These are phyloP conservation scores for Fusarium longipes DNA, from an alignment of 2,329 filamentous ascomycete species.

Conservation along the genomic window DNA sequence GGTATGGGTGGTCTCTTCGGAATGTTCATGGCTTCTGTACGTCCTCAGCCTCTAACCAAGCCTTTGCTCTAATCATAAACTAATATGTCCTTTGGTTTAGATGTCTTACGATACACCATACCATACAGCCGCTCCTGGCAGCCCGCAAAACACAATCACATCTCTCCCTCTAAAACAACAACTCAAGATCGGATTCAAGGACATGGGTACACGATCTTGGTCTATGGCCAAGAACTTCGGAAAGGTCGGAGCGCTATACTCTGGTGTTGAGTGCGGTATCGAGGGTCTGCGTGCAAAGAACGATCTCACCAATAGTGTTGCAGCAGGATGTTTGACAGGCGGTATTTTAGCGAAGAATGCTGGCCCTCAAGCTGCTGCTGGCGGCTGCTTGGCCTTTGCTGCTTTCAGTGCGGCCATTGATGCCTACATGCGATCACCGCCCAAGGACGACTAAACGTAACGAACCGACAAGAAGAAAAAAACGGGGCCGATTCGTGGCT, in stretches of 20 bases:
- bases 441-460: slow-evolving; percentile 65
- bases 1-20: slow-evolving; percentile 94
- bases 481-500: background rate
- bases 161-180: slow-evolving; percentile 87
- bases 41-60: slow-evolving; percentile 48
- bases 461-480: slow-evolving; percentile 2
- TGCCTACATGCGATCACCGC: slow-evolving; percentile 87
- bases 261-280: slow-evolving; percentile 94
- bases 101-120: slow-evolving; percentile 99
- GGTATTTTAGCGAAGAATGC: slow-evolving; percentile 87
- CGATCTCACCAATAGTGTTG: slow-evolving; percentile 87
- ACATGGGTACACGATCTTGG: slow-evolving; percentile 89
- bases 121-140: slow-evolving; percentile 61
- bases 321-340: slow-evolving; percentile 90
- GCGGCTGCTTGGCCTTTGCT: slow-evolving; percentile 93
- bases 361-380: slow-evolving; percentile 86
- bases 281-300: slow-evolving; percentile 95
- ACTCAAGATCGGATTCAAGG: slow-evolving; percentile 85
- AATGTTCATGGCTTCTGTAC: slow-evolving; percentile 96
- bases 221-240: slow-evolving; percentile 94
- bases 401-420: slow-evolving; percentile 94
- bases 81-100: slow-evolving; percentile 59
- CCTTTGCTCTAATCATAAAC: background rate
- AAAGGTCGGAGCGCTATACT: slow-evolving; percentile 89
- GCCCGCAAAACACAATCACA: slow-evolving; percentile 56